Evolutionary conservation across 73 alveolate species (phyloP), one percentile per base, ranked within the genome.

Genomic region (Durusdinium trenchii): DNA sequence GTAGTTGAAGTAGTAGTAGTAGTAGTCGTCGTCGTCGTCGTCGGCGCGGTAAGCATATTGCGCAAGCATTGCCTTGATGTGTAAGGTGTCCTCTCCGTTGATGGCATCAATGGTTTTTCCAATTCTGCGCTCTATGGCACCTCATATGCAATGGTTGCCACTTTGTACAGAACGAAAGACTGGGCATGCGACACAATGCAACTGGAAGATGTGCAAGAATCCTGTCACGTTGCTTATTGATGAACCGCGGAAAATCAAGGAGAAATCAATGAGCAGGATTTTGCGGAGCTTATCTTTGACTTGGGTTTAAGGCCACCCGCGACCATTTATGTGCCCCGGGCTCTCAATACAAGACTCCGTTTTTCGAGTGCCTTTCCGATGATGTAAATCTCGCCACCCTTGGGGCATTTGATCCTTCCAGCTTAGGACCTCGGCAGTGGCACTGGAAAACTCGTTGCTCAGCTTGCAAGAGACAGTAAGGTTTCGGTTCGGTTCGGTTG

Each of bases 391-490:
- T n/a, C n/a, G n/a, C n/a, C n/a, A n/a, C n/a, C n/a, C n/a, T n/a
- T n/a, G n/a, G n/a, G n/a, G n/a, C n/a, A n/a, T n/a, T n/a, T n/a
- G n/a, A n/a, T 9, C 64, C 64, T 54, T 54, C 28, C 64, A 6
- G 16, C 76, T 62, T 67, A 89, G 96, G 96, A 89, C 50, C 78
- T 89, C 50, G 96, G 96, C 46, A 64, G 96, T n/a, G 96, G 96
- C 48, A 89, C 96, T 32, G 96, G 96, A 42, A 89, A 89, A 86
- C 96, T 89, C 9, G 95, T 52, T 12, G 46, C 67, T 62, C 47
- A 84, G 61, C 28, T 7, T 36, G 94, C 10, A 16, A 14, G 40
- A 23, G 42, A 7, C 45, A 35, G 12, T 23, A 36, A 0, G 26
- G 6, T 30, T 40, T 5, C 23, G 54, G n/a, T 0, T 42, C n/a